Percentiles rank a stretch among this genome's conserved stretches.
Conservation (phyloP, 768 basidiomycete genomes). For the Strobilomyces echinocephalus region DNA sequence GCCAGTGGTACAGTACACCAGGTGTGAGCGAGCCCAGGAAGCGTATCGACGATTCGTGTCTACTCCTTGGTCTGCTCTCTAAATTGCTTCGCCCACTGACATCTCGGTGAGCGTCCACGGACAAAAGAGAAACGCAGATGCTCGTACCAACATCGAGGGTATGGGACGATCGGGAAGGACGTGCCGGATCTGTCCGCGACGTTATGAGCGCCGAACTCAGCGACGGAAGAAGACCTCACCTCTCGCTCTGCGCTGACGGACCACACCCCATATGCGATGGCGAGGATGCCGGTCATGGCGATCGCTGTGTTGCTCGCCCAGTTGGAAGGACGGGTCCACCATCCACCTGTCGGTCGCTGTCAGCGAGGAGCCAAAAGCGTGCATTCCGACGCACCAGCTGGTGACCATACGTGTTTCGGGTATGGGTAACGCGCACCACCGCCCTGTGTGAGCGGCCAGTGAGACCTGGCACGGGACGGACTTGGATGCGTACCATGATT, state of each 20-base stretch:
- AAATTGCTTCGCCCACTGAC: conserved; percentile 51
- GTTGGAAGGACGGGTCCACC: conserved; percentile 91
- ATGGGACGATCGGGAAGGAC: conserved; percentile 63
- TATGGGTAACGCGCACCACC: conserved; percentile 87
- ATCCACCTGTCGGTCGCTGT: conserved; percentile 60
- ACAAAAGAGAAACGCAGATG: background rate
- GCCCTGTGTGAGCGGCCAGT: conserved; percentile 46
- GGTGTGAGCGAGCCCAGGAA: background rate
- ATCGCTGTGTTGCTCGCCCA: conserved; percentile 86
- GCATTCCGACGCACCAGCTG: conserved; percentile 55
- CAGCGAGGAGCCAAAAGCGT: background rate
- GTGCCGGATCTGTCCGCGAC: conserved; percentile 46
- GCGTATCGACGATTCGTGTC: conserved; percentile 2
- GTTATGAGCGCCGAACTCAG: conserved; percentile 3
- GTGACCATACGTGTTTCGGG: conserved; percentile 94
- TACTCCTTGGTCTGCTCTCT: conserved; percentile 26
- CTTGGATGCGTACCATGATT: conserved; percentile 10
- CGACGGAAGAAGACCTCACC: conserved; percentile 38
- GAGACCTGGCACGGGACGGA: background rate
- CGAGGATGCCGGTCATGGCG: conserved; percentile 61
- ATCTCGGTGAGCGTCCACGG: background rate
- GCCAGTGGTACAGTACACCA: no score
- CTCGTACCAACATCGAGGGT: conserved; percentile 72
- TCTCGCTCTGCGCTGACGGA: conserved; percentile 72
- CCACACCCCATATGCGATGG: conserved; percentile 65